These are phyloP conservation scores for Solanum chilense DNA, from an alignment of 257 asterid genomes.

Conservation along the genomic window DNA sequence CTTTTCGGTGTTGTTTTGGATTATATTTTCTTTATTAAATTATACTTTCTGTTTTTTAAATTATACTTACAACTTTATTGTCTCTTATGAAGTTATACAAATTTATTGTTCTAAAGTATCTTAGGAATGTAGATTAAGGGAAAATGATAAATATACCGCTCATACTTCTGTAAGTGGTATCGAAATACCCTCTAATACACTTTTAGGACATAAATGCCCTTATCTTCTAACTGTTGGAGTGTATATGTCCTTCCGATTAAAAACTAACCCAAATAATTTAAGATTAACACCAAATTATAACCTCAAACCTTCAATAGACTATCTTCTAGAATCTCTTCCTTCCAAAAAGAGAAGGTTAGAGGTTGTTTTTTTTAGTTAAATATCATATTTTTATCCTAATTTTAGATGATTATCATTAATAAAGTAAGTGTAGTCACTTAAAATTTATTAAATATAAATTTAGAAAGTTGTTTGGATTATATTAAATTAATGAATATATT, in stretches of 20 bases:
- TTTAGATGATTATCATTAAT: not conserved
- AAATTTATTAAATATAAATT: too few species aligned
- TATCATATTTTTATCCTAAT: not conserved
- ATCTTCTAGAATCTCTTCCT: not conserved
- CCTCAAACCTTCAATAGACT: not conserved
- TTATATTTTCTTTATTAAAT: too few species aligned
- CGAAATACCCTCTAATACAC: not conserved
- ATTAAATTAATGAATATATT: too few species aligned
- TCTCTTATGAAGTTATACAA: not conserved
- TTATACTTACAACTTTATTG: not conserved
- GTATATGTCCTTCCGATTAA: not conserved
- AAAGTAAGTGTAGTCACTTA: not conserved
- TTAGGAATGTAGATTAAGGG: not conserved
- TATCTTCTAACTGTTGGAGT: not conserved
- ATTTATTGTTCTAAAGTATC: not conserved
- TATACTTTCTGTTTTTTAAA: too few species aligned
- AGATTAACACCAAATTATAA: not conserved
- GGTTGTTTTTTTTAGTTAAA: not conserved
- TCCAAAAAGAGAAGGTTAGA: not conserved
- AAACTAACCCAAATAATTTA: not conserved
- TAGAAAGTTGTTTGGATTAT: too few species aligned
- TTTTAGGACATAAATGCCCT: not conserved
- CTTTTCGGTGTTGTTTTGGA: too few species aligned
- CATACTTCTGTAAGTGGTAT: not conserved
- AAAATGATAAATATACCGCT: not conserved